Base-by-base conservation (phyloP, 2,329 filamentous ascomycete species). In the Fusarium miscanthi region DNA sequence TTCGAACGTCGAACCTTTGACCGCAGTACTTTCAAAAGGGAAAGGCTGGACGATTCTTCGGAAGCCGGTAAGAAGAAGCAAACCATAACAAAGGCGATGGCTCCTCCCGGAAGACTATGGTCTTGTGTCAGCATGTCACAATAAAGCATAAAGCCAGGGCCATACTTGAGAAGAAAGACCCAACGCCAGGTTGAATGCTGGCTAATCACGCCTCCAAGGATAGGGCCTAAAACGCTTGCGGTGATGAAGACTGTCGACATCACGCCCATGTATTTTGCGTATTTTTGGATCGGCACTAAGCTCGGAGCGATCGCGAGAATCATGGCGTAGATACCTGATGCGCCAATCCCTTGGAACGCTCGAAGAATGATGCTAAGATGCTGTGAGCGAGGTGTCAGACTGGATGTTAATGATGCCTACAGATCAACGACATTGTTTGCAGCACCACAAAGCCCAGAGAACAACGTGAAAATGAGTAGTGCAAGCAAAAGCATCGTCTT, bases 111-210 rank as follows among this genome's bases (percentile, higher is more conserved):
- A 10, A 65, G 21, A n/a, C 62, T 63, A 14, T 2, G 8, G 8
- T 8, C 3, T 23, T 25, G 10, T 21, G 38, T 46, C 6, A 45
- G n/a, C 17, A 13, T 19, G 11, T 17, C 2, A 33, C 2, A 6
- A 19, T 9, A 4, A 3, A 6, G 7, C 9, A 6, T 12, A 8
- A 1, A 14, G 3, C 5, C 4, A 13, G 31, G 2, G 8, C 6
- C n/a, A 4, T 41, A 65, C 58, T 65, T 63, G 17, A 63, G 59
- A 19, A 65, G 62, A 25, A 65, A 65, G 6, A 65, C 62, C 62
- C 40, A 65, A 13, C 59, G 62, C 62, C 62, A 65, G 5, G 58
- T 65, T 3, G 59, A 63, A 17, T 63, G 62, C 35, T 65, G 62
- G 25, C 62, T 65, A 2, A 65, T 65, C 0, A 65, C 10, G 12